phyloP scores from a whole-genome alignment of 306 rosid genomes.

The Lotus japonicus region DNA sequence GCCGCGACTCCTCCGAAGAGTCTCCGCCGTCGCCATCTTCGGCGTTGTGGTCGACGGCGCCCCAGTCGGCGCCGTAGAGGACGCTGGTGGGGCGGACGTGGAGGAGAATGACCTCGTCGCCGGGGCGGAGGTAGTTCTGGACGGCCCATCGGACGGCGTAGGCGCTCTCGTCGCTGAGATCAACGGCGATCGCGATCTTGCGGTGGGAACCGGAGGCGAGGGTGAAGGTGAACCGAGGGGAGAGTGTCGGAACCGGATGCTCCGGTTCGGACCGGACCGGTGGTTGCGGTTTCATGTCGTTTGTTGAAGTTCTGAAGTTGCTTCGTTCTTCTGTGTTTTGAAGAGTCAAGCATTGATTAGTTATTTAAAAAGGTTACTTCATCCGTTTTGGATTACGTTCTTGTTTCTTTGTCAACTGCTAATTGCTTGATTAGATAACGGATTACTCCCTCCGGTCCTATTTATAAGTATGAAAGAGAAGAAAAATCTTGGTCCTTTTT shows the following conservation, averaged over 20 bases:
- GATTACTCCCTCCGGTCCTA: no score
- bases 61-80: constrained; percentile 98
- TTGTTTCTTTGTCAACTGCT: no score
- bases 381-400: no score
- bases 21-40: no score
- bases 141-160: constrained; percentile 87
- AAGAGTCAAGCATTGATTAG: no score
- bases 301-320: background rate
- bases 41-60: constrained; percentile 34
- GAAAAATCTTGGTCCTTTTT: no score
- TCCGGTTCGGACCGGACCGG: constrained; percentile 39
- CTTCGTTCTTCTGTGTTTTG: no score
- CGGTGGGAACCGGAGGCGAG: constrained; percentile 43
- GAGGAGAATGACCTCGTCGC: constrained; percentile 76
- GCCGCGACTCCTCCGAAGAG: constrained; percentile 45
- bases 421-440: no score
- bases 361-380: no score
- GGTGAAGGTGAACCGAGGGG: constrained; percentile 15
- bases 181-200: constrained; percentile 90
- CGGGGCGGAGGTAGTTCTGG: constrained; percentile 80
- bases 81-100: constrained; percentile 81
- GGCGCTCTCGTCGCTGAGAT: constrained; percentile 92
- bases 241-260: constrained; percentile 22
- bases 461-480: no score
- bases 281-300: constrained; percentile 41